phyloP scores from a whole-genome alignment of 306 rosid genomes.

The Citrullus mucosospermus region DNA sequence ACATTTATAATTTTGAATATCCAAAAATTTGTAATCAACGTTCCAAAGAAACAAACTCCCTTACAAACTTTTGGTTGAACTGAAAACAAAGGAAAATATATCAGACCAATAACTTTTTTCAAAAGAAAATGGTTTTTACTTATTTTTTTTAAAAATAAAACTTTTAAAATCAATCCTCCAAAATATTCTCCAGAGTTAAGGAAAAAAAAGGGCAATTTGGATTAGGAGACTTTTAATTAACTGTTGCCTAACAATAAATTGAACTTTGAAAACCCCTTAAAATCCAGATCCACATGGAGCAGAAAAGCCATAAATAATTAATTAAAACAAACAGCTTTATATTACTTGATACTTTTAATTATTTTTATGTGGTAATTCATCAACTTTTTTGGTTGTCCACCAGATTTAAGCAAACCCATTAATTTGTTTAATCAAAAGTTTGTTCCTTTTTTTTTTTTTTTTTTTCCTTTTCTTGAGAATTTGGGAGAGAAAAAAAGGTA shows the following conservation, averaged over 20 bases:
- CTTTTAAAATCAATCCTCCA: not conserved
- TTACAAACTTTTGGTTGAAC: too few species aligned
- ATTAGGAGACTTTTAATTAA: not conserved
- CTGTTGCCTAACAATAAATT: not conserved
- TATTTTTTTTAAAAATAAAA: not conserved
- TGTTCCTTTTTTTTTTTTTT: not conserved
- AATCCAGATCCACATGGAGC: not conserved
- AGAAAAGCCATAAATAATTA: not conserved
- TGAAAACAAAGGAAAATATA: not conserved
- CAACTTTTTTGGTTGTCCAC: not conserved
- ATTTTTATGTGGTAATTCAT: not conserved
- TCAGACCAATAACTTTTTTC: not conserved
- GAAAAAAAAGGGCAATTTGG: not conserved
- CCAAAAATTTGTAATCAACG: too few species aligned
- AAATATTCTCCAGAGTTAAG: not conserved
- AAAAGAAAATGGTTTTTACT: not conserved
- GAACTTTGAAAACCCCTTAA: not conserved
- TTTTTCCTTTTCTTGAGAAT: not conserved
- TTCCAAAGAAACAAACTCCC: too few species aligned
- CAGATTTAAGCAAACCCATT: not conserved
- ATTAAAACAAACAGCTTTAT: not conserved
- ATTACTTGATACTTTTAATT: not conserved
- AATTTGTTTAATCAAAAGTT: not conserved
- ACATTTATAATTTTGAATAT: too few species aligned
- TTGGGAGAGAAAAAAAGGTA: not conserved